phyloP scores from a whole-genome alignment of 1,284 basidiomycete species.

The Cryptococcus floricola region DNA sequence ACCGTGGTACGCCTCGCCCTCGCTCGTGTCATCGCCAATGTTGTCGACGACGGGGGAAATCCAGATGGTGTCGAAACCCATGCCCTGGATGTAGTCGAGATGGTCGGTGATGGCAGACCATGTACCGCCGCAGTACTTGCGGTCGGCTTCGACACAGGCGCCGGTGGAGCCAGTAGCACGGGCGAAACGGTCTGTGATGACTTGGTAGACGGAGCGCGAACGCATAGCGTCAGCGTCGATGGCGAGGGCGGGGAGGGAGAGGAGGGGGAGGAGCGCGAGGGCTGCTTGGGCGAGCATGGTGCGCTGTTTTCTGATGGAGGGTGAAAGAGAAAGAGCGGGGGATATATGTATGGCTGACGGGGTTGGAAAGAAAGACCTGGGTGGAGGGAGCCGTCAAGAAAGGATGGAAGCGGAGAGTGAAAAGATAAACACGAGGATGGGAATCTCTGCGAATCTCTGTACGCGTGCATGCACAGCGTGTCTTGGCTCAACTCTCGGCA shows the following conservation, averaged over 20 bases:
- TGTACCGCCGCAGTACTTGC: slow-evolving; percentile 45
- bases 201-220: slow-evolving; percentile 45
- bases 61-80: slow-evolving; percentile 50
- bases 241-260: slow-evolving; percentile 19
- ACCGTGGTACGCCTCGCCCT: slow-evolving; percentile 49
- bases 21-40: slow-evolving; percentile 34
- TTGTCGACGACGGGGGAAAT: slow-evolving; percentile 46
- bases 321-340: not conserved
- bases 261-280: slow-evolving; percentile 20
- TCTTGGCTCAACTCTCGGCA: too few relatives aligned
- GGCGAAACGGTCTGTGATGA: slow-evolving; percentile 48
- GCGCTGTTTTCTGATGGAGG: not conserved
- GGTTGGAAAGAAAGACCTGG: not conserved
- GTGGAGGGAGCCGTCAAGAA: not conserved
- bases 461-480: too few relatives aligned
- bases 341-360: not conserved
- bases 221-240: slow-evolving; percentile 36
- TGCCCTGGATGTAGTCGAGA: slow-evolving; percentile 47
- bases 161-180: slow-evolving; percentile 21
- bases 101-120: slow-evolving; percentile 38
- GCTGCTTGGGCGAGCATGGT: slow-evolving; percentile 10
- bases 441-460: too few relatives aligned
- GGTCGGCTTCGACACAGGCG: slow-evolving; percentile 26
- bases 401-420: too few relatives aligned
- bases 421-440: too few relatives aligned